Evolutionary conservation across 495 filamentous ascomycete genomes (phyloP), one percentile per base, ranked within the genome.

Genomic region (Penicillium soppii): DNA sequence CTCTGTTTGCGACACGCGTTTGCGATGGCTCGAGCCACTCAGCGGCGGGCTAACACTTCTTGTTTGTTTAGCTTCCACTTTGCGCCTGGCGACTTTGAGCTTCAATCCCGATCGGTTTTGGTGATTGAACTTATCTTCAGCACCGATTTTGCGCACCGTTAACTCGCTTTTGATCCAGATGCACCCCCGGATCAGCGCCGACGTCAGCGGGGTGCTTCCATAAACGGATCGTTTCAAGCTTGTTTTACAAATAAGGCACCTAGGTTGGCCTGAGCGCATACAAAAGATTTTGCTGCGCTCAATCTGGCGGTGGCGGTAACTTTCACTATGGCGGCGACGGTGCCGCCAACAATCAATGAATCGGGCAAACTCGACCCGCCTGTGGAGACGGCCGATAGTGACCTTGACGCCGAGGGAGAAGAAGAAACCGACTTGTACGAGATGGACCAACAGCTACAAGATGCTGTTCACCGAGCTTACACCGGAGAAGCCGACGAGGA

Each of bases 381-480:
- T 16, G 56, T 60, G 43, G 71, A 72, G 38, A 52, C 65, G 57
- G 61, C 66, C 23, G 77, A 74, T 53, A 78, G 71, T 56, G 79
- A 82, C 43, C 65, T 73, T 52, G 82, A 82, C 53, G 79, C 76
- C 13, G 75, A 79, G 47, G 75, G 77, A 7, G 77, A 79, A 43
- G 76, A 77, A 21, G 75, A 77, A 37, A 73, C 74, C 7, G 73
- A 77, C 44, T 40, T 74, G 13, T 74, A 74, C 46, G 63, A 69
- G 27, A 76, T 78, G 73, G 74, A 76, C 36, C 70, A 78, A 38
- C 60, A 66, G 43, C 58, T 67, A 41, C 67, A 75, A 52, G 76
- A 82, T 54, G 81, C 80, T 0, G 78, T 73, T 15, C 75, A 81
- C 17, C 70, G 80, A 44, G 76, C 82, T 26, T 79, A 82, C 43